Conservation (phyloP, 169 alveolate genomes). For the Eimeria praecox region DNA sequence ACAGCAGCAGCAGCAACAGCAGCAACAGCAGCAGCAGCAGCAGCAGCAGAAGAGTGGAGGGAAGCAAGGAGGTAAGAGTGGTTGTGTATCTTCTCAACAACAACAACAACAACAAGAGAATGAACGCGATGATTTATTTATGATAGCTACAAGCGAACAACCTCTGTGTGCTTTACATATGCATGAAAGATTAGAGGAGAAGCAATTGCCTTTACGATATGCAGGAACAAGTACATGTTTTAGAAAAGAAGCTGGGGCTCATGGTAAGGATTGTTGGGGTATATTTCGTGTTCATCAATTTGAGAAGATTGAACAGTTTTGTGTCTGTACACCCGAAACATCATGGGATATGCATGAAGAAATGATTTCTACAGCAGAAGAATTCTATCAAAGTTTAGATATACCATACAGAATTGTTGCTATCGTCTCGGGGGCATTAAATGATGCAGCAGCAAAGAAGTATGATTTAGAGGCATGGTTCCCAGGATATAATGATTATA, state of each 20-base stretch:
- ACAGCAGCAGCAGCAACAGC: slow-evolving; percentile 41
- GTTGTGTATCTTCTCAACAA: too few relatives aligned
- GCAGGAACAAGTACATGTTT: slow-evolving; percentile 99
- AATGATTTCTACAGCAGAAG: slow-evolving; percentile 97
- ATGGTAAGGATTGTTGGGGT: slow-evolving; percentile 99
- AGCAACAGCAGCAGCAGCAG: slow-evolving; percentile 47
- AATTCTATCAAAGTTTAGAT: slow-evolving; percentile 96
- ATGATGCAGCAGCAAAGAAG: slow-evolving; percentile 99
- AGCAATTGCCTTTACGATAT: slow-evolving; percentile 93
- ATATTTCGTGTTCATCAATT: slow-evolving; percentile 99
- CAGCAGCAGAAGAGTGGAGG: slow-evolving; percentile 35
- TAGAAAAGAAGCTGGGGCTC: slow-evolving; percentile 99
- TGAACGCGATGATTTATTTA: slow-evolving; percentile 92
- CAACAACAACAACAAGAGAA: slow-evolving; percentile 32
- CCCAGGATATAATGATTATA: slow-evolving; percentile 98
- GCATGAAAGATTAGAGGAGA: slow-evolving; percentile 89
- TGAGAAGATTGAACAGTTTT: slow-evolving; percentile 99
- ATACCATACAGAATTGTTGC: slow-evolving; percentile 97
- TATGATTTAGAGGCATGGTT: slow-evolving; percentile 99
- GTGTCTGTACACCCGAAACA: slow-evolving; percentile 94
- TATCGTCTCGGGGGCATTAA: slow-evolving; percentile 99
- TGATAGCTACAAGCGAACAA: slow-evolving; percentile 99
- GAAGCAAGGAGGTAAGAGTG: neutral
- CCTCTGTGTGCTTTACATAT: slow-evolving; percentile 98
- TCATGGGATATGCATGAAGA: slow-evolving; percentile 95